phyloP scores from a whole-genome alignment of 768 basidiomycete species.

The Gloeostereum incarnatum region DNA sequence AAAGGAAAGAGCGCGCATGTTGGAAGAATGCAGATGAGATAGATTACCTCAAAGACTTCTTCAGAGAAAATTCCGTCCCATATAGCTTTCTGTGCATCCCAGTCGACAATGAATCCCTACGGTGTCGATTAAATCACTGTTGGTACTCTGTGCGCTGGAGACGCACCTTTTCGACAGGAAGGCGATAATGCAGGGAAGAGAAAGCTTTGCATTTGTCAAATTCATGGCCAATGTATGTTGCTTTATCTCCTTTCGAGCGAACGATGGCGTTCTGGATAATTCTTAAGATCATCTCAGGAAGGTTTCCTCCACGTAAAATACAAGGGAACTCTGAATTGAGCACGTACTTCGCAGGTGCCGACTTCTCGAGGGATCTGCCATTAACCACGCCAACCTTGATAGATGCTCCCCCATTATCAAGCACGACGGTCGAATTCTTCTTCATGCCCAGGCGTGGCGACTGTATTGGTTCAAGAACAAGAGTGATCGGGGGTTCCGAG shows the following conservation, averaged over 20 bases:
- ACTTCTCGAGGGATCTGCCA: not conserved
- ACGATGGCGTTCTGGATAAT: conserved; percentile 76
- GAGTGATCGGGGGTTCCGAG: too few species aligned
- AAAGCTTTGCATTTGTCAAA: conserved; percentile 69
- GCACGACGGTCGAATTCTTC: conserved; percentile 2
- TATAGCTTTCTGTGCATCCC: conserved; percentile 91
- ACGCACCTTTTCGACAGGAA: conserved; percentile 82
- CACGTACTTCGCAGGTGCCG: not conserved
- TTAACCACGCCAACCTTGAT: conserved; percentile 3
- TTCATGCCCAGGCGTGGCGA: too few species aligned
- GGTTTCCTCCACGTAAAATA: not conserved
- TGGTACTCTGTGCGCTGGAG: conserved; percentile 8
- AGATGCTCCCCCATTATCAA: conserved; percentile 8
- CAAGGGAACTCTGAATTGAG: not conserved
- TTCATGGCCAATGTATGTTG: conserved; percentile 82
- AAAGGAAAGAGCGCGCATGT: too few species aligned
- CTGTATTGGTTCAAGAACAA: too few species aligned
- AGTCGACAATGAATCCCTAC: conserved; percentile 88
- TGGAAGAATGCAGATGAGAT: too few species aligned
- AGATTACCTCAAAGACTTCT: conserved; percentile 53
- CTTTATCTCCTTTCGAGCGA: conserved; percentile 76
- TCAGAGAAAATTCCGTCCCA: conserved; percentile 88
- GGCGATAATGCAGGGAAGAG: conserved; percentile 70
- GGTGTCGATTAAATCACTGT: conserved; percentile 12
- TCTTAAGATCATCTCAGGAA: conserved; percentile 22